Percentiles rank a stretch among this genome's conserved stretches.
phyloP scores from a whole-genome alignment of 1,139 yeast species.

The Zygoascus meyerae region DNA sequence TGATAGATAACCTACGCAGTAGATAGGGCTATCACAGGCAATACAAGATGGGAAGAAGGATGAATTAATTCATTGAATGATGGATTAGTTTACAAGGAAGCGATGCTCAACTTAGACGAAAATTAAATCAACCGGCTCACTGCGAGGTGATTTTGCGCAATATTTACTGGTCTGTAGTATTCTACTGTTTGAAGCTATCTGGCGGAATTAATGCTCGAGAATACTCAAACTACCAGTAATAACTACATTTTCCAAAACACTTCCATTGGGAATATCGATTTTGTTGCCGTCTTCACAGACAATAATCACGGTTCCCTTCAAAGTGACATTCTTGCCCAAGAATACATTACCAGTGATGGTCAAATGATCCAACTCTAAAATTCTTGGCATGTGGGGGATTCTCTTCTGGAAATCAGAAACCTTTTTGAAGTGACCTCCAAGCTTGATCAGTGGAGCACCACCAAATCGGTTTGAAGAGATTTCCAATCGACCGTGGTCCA shows the following conservation, averaged over 20 bases:
- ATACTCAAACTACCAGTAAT: constrained; percentile 95
- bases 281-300: constrained; percentile 96
- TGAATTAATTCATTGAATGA: too few species aligned
- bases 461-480: constrained; percentile 77
- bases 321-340: constrained; percentile 82
- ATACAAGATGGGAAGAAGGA: too few species aligned
- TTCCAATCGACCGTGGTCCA: constrained; percentile 87
- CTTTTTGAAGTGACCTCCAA: constrained; percentile 94
- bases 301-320: constrained; percentile 95
- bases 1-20: too few species aligned
- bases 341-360: constrained; percentile 95
- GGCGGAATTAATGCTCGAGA: constrained; percentile 63
- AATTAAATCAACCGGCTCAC: too few species aligned
- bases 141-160: too few species aligned
- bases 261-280: constrained; percentile 95
- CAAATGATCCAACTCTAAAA: constrained; percentile 91
- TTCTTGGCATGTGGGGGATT: constrained; percentile 93
- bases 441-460: constrained; percentile 92
- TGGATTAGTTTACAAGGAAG: too few species aligned
- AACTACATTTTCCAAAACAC: constrained; percentile 90
- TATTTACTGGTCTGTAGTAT: too few species aligned
- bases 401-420: constrained; percentile 86
- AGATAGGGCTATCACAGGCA: too few species aligned
- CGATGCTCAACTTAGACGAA: too few species aligned
- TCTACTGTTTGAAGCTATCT: too few species aligned